These are phyloP conservation scores for Monosporozyma aquatica DNA, from an alignment of 805 yeast genomes.

Conservation along the genomic window DNA sequence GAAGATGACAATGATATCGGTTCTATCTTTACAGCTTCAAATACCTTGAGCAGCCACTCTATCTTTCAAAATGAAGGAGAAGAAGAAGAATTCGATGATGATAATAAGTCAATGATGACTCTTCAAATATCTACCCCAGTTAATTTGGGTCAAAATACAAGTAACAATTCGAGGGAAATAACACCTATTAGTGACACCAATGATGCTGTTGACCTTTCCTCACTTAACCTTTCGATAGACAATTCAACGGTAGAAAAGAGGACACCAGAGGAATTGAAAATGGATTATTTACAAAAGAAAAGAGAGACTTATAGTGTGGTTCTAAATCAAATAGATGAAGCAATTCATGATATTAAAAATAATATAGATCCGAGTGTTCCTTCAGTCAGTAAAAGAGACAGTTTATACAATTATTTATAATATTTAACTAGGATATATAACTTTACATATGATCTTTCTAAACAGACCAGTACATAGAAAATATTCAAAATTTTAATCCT, in stretches of 20 bases:
- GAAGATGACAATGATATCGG: constrained; percentile 19
- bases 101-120: background rate
- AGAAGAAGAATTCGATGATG: too few species aligned
- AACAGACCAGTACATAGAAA: too few species aligned
- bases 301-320: background rate
- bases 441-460: too few species aligned
- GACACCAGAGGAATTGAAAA: background rate
- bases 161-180: background rate
- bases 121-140: background rate
- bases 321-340: constrained; percentile 1
- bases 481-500: too few species aligned
- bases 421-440: too few species aligned
- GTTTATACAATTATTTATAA: background rate
- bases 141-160: background rate
- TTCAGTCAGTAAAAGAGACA: background rate
- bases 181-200: background rate
- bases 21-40: background rate
- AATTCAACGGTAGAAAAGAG: background rate
- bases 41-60: background rate
- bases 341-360: background rate
- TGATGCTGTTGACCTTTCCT: background rate
- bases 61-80: background rate
- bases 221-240: background rate
- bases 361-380: background rate
- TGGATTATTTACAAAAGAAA: background rate